phyloP scores from a whole-genome alignment of 2,329 filamentous ascomycete species.

The Ophiognomonia clavigignenti-juglandacearum region DNA sequence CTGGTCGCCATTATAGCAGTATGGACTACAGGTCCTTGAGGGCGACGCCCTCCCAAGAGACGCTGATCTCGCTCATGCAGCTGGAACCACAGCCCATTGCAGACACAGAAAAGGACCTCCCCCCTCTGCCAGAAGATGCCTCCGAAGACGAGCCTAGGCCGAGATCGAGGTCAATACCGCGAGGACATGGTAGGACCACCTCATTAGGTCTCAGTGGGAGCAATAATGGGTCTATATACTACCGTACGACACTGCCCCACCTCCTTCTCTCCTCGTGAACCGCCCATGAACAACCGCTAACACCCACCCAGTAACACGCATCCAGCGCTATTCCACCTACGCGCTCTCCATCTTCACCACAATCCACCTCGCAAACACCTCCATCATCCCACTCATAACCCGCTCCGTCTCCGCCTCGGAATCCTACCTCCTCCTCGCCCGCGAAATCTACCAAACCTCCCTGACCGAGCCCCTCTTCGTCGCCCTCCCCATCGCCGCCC shows the following conservation, averaged over 20 bases:
- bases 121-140: constrained; percentile 32
- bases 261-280: not conserved
- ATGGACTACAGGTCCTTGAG: constrained; percentile 33
- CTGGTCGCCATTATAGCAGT: not conserved
- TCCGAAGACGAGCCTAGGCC: not conserved
- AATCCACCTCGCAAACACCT: constrained; percentile 77
- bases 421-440: constrained; percentile 81
- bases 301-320: constrained; percentile 50
- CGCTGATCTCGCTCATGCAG: constrained; percentile 64
- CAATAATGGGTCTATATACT: constrained; percentile 69
- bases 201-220: constrained; percentile 54
- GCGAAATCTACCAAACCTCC: constrained; percentile 86
- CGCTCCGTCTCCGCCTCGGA: constrained; percentile 71
- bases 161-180: constrained; percentile 4
- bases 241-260: too few species aligned
- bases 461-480: constrained; percentile 77
- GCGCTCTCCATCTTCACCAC: constrained; percentile 71
- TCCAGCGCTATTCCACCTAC: constrained; percentile 89
- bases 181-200: constrained; percentile 27
- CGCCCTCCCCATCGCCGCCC: constrained; percentile 66
- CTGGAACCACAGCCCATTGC: constrained; percentile 78
- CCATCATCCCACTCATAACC: constrained; percentile 71
- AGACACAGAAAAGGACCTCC: constrained; percentile 42
- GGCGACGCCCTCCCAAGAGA: constrained; percentile 43
- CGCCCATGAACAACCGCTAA: not conserved